Percentiles rank a stretch among this genome's conserved stretches.
phyloP scores from a whole-genome alignment of 805 yeast species.

The Pichia gijzeniarum region DNA sequence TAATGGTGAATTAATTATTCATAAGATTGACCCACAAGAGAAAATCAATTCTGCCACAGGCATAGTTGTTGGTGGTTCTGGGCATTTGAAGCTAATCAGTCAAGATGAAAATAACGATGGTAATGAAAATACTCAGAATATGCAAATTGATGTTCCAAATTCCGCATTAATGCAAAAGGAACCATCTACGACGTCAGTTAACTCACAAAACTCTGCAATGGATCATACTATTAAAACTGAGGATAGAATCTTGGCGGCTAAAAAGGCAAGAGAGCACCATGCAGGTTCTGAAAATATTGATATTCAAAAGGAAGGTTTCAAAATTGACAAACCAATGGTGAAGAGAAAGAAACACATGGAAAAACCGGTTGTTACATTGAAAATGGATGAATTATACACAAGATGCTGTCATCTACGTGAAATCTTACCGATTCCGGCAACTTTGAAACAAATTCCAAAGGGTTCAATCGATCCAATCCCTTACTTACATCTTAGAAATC shows the following conservation, averaged over 20 bases:
- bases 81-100: constrained; percentile 45
- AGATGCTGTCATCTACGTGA: constrained; percentile 91
- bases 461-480: constrained; percentile 74
- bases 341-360: constrained; percentile 31
- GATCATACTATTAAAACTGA: constrained; percentile 26
- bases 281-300: constrained; percentile 19
- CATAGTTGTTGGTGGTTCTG: constrained; percentile 74
- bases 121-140: constrained; percentile 15
- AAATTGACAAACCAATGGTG: constrained; percentile 68
- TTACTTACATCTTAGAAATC: constrained; percentile 66
- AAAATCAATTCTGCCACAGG: constrained; percentile 47
- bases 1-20: constrained; percentile 31
- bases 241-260: constrained; percentile 27
- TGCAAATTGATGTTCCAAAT: constrained; percentile 17
- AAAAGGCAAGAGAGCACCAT: constrained; percentile 23
- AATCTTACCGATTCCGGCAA: constrained; percentile 87
- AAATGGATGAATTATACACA: constrained; percentile 72
- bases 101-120: constrained; percentile 9
- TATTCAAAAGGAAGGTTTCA: constrained; percentile 28
- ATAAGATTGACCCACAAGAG: constrained; percentile 29
- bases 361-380: constrained; percentile 32
- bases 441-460: constrained; percentile 71
- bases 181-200: constrained; percentile 14
- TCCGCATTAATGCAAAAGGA: constrained; percentile 17
- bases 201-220: constrained; percentile 14